These are phyloP conservation scores for Phytophthora colocasiae DNA, from an alignment of 352 stramenopile genomes.

Conservation along the genomic window DNA sequence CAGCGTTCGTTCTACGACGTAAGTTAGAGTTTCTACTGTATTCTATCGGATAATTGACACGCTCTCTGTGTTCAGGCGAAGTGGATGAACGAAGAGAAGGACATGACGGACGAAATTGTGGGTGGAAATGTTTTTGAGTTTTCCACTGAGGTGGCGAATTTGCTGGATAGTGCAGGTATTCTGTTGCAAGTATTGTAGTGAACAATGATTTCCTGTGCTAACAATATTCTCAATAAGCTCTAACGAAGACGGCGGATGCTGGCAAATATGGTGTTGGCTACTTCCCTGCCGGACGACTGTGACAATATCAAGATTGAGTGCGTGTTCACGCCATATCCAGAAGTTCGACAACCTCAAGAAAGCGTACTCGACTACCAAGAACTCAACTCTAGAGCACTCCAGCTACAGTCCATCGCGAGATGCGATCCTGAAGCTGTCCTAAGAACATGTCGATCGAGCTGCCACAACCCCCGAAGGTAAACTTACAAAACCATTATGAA, in stretches of 20 bases:
- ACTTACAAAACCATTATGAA: too few species aligned
- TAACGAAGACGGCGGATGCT: conserved; percentile 53
- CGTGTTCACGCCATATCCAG: conserved; percentile 71
- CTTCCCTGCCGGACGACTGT: conserved; percentile 70
- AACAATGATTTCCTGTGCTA: too few species aligned
- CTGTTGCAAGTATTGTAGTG: too few species aligned
- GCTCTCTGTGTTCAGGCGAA: conserved; percentile 53
- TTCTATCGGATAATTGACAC: not conserved
- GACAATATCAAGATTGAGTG: conserved; percentile 65
- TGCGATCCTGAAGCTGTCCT: conserved; percentile 50
- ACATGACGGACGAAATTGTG: conserved; percentile 49
- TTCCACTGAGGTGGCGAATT: conserved; percentile 66
- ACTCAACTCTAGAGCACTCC: conserved; percentile 52
- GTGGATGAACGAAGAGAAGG: conserved; percentile 79
- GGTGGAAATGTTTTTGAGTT: conserved; percentile 86
- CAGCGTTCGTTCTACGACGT: conserved; percentile 74
- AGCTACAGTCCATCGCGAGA: conserved; percentile 45
- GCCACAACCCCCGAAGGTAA: conserved; percentile 39
- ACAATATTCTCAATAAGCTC: conserved; percentile 25
- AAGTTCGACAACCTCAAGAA: conserved; percentile 78
- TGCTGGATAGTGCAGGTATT: conserved; percentile 39
- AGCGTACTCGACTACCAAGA: conserved; percentile 70
- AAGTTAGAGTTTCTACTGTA: conserved; percentile 22
- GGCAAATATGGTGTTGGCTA: conserved; percentile 82
- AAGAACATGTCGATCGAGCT: conserved; percentile 39